These are phyloP conservation scores for Micromonas pusilla DNA, from an alignment of 139 green algal genomes.

Conservation along the genomic window DNA sequence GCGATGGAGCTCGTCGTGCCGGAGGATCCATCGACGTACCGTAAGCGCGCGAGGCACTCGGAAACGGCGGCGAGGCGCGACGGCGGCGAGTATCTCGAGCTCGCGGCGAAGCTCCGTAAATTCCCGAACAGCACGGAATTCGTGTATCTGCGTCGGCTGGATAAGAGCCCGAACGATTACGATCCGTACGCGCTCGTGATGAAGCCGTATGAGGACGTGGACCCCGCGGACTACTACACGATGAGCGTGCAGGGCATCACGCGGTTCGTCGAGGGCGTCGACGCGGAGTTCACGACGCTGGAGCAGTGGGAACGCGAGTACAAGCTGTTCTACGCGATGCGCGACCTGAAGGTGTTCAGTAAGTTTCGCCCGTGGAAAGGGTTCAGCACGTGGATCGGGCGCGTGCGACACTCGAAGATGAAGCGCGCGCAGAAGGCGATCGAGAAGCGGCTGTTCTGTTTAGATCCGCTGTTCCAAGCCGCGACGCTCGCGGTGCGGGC, in stretches of 20 bases:
- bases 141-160: conserved; percentile 24
- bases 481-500: conserved; percentile 39
- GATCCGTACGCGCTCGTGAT: conserved; percentile 72
- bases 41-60: no score
- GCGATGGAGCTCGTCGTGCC: no score
- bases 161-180: conserved; percentile 35
- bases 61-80: no score
- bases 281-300: conserved; percentile 60
- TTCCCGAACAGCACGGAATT: conserved; percentile 27
- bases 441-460: conserved; percentile 60
- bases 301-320: conserved; percentile 70
- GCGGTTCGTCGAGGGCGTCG: conserved; percentile 50
- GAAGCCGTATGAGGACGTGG: conserved; percentile 34
- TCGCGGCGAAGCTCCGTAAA: conserved; percentile 15
- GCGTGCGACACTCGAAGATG: no score
- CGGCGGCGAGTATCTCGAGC: neutral
- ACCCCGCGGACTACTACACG: conserved; percentile 65
- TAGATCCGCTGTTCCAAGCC: conserved; percentile 60
- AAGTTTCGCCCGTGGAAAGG: conserved; percentile 22
- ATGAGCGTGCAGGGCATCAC: conserved; percentile 65
- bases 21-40: no score
- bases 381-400: no score
- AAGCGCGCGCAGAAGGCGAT: no score
- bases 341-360: conserved; percentile 51
- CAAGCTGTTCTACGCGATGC: conserved; percentile 54